Conservation (phyloP, 768 basidiomycete species). For the Mycena olivaceomarginata region DNA sequence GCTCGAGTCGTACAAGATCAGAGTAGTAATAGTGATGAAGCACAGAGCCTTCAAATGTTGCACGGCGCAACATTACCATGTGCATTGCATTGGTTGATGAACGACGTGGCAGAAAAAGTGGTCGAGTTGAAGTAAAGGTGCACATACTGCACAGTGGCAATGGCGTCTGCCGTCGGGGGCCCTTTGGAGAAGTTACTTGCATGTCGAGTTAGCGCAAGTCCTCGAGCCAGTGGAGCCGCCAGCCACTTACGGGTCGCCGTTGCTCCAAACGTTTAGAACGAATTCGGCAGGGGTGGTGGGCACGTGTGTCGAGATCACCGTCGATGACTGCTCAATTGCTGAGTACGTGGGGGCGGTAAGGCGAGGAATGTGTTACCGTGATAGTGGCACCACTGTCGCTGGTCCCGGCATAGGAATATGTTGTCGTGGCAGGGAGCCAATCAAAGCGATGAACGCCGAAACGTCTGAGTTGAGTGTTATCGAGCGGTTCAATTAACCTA, state of each 20-base stretch:
- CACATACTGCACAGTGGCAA: too few species aligned
- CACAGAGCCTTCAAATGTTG: conserved; percentile 20
- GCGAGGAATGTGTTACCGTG: conserved; percentile 16
- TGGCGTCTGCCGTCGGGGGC: too few species aligned
- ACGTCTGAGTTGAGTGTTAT: conserved; percentile 16
- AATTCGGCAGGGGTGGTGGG: conserved; percentile 37
- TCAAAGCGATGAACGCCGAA: conserved; percentile 45
- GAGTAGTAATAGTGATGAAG: too few species aligned
- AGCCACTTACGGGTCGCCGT: not conserved
- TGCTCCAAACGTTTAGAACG: conserved; percentile 39
- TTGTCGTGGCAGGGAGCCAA: conserved; percentile 33
- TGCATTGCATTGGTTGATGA: conserved; percentile 34
- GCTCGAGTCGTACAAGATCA: too few species aligned
- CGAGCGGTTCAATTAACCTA: not conserved
- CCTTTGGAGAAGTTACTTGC: conserved; percentile 12
- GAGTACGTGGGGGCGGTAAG: not conserved
- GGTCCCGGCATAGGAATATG: conserved; percentile 40
- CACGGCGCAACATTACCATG: conserved; percentile 38
- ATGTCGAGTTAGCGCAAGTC: conserved; percentile 44
- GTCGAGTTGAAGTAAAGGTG: too few species aligned
- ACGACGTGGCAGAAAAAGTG: conserved; percentile 7
- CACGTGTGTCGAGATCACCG: conserved; percentile 35
- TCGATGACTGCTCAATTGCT: conserved; percentile 2
- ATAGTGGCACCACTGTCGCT: conserved; percentile 14
- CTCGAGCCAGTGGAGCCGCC: conserved; percentile 36